Evolutionary conservation across 306 rosid genomes (phyloP).

Genomic region (Pyrus communis): DNA sequence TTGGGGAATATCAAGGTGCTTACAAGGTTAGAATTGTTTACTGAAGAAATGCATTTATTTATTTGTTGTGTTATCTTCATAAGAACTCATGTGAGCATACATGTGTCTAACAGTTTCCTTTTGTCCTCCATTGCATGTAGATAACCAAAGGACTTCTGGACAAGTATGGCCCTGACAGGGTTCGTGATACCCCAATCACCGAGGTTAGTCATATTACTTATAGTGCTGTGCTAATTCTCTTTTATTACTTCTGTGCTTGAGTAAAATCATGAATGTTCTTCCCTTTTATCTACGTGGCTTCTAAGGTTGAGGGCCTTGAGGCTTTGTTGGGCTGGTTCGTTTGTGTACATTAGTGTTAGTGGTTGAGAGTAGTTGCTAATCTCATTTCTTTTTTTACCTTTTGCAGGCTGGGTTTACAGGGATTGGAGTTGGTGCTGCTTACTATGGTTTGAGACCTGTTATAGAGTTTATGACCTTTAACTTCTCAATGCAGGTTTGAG

Average conservation of each 20-base stretch:
- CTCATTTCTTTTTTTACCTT: constrained; percentile 5
- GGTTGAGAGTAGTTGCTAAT: background rate
- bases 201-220: constrained; percentile 53
- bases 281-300: background rate
- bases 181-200: constrained; percentile 94
- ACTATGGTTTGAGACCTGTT: constrained; percentile 83
- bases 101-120: background rate
- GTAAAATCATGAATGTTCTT: background rate
- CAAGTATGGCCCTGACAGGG: constrained; percentile 98
- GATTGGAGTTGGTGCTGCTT: constrained; percentile 99
- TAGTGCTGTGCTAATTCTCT: background rate
- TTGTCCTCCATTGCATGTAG: constrained; percentile 21
- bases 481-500: constrained; percentile 97
- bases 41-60: background rate
- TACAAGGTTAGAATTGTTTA: constrained; percentile 62
- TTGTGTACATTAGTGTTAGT: background rate
- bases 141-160: constrained; percentile 88
- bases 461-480: constrained; percentile 98
- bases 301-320: background rate
- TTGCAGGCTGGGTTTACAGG: constrained; percentile 98
- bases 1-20: constrained; percentile 99
- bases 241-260: constrained; percentile 3
- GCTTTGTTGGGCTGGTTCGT: background rate
- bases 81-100: background rate
- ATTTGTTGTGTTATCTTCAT: background rate